Conservation (phyloP, 1,284 basidiomycete genomes). For the Testicularia cyperi region DNA sequence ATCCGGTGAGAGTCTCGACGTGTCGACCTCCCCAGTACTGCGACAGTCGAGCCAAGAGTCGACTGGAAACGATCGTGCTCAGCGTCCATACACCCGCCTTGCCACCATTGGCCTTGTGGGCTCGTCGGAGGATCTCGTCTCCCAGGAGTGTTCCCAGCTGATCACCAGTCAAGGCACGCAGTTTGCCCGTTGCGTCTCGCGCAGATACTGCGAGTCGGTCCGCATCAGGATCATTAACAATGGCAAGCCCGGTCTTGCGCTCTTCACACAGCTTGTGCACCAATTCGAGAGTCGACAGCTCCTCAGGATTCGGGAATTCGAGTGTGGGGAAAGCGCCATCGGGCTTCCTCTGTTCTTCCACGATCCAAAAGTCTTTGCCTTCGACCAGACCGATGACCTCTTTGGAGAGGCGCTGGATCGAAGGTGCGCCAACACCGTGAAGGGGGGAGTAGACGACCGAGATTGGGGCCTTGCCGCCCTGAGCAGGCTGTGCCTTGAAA, state of each 20-base stretch:
- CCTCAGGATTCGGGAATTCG: slow-evolving; percentile 53
- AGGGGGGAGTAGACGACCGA: slow-evolving; percentile 48
- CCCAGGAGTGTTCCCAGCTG: slow-evolving; percentile 49
- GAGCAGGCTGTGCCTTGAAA: slow-evolving; percentile 4
- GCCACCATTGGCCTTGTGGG: slow-evolving; percentile 10
- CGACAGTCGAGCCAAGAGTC: slow-evolving; percentile 44
- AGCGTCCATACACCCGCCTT: slow-evolving; percentile 28
- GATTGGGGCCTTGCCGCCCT: slow-evolving; percentile 18
- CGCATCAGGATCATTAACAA: slow-evolving; percentile 53
- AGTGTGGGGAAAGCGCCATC: slow-evolving; percentile 52
- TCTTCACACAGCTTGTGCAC: slow-evolving; percentile 47
- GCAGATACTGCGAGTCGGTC: slow-evolving; percentile 48
- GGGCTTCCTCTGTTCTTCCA: slow-evolving; percentile 43
- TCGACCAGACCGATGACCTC: slow-evolving; percentile 34
- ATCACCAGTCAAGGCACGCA: slow-evolving; percentile 46
- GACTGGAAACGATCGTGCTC: slow-evolving; percentile 47
- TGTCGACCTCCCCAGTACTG: slow-evolving; percentile 31
- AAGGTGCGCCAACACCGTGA: slow-evolving; percentile 48
- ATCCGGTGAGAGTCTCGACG: slow-evolving; percentile 49
- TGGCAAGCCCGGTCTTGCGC: slow-evolving; percentile 40
- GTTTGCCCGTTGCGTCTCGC: slow-evolving; percentile 28
- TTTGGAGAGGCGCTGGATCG: slow-evolving; percentile 25
- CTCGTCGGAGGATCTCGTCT: slow-evolving; percentile 44
- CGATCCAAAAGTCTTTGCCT: slow-evolving; percentile 36
- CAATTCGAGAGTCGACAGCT: slow-evolving; percentile 45